Base-by-base conservation (phyloP, 1,139 yeast species). In the Kluyveromyces sp. region DNA sequence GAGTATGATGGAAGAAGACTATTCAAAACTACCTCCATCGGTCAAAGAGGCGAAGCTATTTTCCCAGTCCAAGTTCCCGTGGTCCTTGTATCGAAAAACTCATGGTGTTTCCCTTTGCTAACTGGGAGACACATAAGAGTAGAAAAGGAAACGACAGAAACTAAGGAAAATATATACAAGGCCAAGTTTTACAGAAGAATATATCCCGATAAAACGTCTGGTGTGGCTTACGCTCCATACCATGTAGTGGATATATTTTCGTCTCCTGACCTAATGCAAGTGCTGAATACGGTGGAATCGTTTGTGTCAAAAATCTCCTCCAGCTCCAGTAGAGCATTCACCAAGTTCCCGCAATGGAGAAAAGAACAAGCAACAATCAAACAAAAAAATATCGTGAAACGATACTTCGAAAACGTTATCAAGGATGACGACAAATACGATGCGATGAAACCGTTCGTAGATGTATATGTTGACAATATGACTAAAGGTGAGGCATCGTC, bases 401-500 rank as follows among this genome's bases (percentile, higher is more conserved):
- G 41, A 40, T 46, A 50, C 30, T 46, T 63, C 21, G 40, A 47
- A 8, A 55, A 48, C 10, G 48, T 53, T 21, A 53, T 61, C 5
- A 33, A 41, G 7, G 55, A 53, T 45, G 51, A 43, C 43, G 56
- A 34, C 4, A 48, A 47, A 10, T 34, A 46, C 29, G 41, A 48
- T 0, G 53, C 53, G 7, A 57, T 75, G 3, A 45, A 53, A 4
- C 41, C 50, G 10, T 21, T 26, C 8, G 37, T 45, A n/a, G 31
- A 15, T n/a, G 31, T 29, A 1, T 57, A 57, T 33, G 45, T 73
- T 2, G 10, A 42, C 1, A 34, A 43, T 1, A 36, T 74, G 49
- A 58, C 62, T 7, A 69, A 64, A 47, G 60, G 64, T 3, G 63
- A 68, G 27, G 82, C 79, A 0, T 59, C 74, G 0, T 61, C 66